Base-by-base conservation (phyloP, 345 rosid genomes). In the Trapa bicornis region DNA sequence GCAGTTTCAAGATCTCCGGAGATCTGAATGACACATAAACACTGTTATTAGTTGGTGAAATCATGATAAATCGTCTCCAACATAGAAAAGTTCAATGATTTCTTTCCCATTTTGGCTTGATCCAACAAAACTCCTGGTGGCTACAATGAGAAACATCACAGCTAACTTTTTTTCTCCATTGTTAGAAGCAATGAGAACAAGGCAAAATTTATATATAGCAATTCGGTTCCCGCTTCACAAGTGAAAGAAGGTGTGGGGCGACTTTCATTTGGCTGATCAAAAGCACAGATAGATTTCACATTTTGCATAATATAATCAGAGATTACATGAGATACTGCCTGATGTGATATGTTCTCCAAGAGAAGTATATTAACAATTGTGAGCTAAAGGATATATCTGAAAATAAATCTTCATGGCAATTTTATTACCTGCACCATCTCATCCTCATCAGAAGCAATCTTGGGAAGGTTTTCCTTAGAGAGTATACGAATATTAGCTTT, bases 351-450 rank as follows among this genome's bases (percentile, higher is more conserved):
- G 35, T 8, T n/a, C 17, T 54, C 8, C 33, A 54, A 54, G 60
- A 54, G 33, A 54, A 54, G 4, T 50, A 50, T 17, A 50, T 50
- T 16, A 17, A 50, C 1, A 50, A 13, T 10, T 10, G 8, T 22
- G 33, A 15, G 35, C 54, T 50, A 54, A 54, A 54, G 4, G 45
- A 35, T 10, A 41, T 3, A 10, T 32, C n/a, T 17, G 12, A 60
- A 64, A 41, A 15, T 61, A 12, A 48, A 14, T 69, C 53, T 64
- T 58, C 37, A 37, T 56, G 54, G 68, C 17, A 33, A 57, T 54
- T 38, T 36, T 61, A 47, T 79, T 80, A 94, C 99, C 97, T 86
- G 99, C 71, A 94, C 95, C 99, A 94, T 87, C 83, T 94, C 99
- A 73, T 94, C 99, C 79, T 89, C 96, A 8, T 81, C 78, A 56